Evolutionary conservation across 805 yeast genomes (phyloP).

Genomic region (Saturnispora saitoi): DNA sequence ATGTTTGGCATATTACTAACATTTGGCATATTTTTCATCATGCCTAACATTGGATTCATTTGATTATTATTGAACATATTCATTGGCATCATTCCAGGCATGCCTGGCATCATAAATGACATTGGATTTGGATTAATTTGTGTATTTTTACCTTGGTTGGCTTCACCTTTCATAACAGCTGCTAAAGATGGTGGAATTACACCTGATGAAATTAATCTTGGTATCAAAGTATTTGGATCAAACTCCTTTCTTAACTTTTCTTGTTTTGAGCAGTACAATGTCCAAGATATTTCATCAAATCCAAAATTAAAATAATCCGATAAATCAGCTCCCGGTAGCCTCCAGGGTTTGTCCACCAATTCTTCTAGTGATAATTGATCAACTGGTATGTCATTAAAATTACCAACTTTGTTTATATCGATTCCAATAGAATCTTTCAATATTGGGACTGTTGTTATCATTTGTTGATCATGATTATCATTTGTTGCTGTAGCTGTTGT

Average conservation of each 20-base stretch:
- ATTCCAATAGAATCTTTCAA: constrained; percentile 35
- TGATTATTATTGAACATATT: constrained; percentile 28
- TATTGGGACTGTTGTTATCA: constrained; percentile 24
- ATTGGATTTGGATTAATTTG: constrained; percentile 14
- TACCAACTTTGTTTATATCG: constrained; percentile 68
- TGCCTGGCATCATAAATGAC: constrained; percentile 24
- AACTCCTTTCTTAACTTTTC: constrained; percentile 72
- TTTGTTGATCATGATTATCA: constrained; percentile 8
- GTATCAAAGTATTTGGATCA: constrained; percentile 73
- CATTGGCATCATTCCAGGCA: constrained; percentile 23
- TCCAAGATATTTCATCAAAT: constrained; percentile 94
- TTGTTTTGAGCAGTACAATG: constrained; percentile 81
- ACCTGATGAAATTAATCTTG: constrained; percentile 39
- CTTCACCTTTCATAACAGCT: constrained; percentile 24
- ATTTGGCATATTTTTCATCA: constrained; percentile 9
- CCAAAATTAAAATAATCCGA: constrained; percentile 95
- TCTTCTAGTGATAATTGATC: constrained; percentile 74
- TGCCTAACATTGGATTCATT: constrained; percentile 14
- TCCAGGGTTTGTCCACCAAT: constrained; percentile 94
- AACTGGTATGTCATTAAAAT: constrained; percentile 70
- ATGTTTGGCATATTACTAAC: constrained; percentile 19
- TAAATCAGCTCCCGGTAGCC: constrained; percentile 92
- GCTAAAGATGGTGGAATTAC: constrained; percentile 24
- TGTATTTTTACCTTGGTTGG: constrained; percentile 11
- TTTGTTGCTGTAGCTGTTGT: constrained; percentile 16